A percentile compares a stretch with the other conserved stretches of the same genome.
phyloP scores from a whole-genome alignment of 2,329 filamentous ascomycete species.

The Aspergillus brunneoviolaceus region DNA sequence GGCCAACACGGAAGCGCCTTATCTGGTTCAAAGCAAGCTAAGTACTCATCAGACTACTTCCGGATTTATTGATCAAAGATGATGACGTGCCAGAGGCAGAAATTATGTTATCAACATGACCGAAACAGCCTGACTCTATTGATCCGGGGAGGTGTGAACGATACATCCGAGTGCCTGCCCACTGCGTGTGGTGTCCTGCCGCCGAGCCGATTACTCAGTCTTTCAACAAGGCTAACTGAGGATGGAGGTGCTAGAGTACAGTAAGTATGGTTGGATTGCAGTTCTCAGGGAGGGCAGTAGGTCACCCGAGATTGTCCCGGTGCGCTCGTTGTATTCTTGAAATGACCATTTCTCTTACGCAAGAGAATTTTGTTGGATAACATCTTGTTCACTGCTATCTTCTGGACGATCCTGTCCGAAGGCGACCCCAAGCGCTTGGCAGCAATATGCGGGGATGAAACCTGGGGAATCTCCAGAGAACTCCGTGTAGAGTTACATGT shows the following conservation, averaged over 20 bases:
- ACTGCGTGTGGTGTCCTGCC: background rate
- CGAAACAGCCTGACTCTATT: constrained; percentile 12
- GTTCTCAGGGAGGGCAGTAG: background rate
- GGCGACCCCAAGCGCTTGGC: constrained; percentile 10
- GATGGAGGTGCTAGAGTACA: background rate
- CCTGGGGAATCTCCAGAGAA: constrained; percentile 14
- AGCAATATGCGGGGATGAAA: constrained; percentile 17
- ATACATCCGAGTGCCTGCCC: constrained; percentile 3
- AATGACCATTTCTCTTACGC: background rate
- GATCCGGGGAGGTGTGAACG: background rate
- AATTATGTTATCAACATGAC: constrained; percentile 7
- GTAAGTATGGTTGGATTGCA: background rate
- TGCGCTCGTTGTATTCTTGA: background rate
- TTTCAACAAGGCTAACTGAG: background rate
- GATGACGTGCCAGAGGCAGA: constrained; percentile 15
- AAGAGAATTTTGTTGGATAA: background rate
- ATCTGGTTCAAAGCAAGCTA: background rate
- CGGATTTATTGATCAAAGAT: background rate
- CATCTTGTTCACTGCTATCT: background rate
- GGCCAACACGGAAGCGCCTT: background rate
- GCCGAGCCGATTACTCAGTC: constrained; percentile 4
- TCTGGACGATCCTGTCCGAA: background rate
- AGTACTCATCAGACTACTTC: background rate
- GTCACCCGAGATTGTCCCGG: constrained; percentile 9
- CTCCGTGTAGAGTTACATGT: background rate